A percentile compares a stretch with the other conserved stretches of the same genome.
Evolutionary conservation across 75 land plant genomes (phyloP).

Genomic region (Isoetes taiwanensis): DNA sequence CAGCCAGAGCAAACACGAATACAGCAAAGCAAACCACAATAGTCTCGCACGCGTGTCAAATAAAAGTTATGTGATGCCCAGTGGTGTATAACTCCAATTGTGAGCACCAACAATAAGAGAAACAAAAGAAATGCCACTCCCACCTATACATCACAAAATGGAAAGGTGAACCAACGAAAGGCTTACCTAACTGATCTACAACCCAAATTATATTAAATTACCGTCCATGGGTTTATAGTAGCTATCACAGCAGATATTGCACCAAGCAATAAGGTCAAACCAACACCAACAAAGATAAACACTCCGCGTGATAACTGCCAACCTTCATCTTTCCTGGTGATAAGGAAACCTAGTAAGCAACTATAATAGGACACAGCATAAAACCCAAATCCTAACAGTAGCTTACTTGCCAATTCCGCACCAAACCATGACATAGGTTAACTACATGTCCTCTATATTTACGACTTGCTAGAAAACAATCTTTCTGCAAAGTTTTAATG

Average conservation of each 20-base stretch:
- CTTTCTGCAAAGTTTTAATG: no score
- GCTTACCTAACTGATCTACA: not conserved
- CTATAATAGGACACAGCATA: no score
- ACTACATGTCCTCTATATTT: no score
- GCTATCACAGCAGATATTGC: constrained; percentile 82
- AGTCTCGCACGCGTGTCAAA: constrained; percentile 79
- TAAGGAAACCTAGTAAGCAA: no score
- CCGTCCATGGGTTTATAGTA: constrained; percentile 86
- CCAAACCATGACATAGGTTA: no score
- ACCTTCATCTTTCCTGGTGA: constrained; percentile 98
- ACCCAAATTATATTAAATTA: constrained; percentile 17
- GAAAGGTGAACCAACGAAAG: not conserved
- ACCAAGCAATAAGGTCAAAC: constrained; percentile 72
- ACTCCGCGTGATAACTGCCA: constrained; percentile 87
- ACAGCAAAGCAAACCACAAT: constrained; percentile 67
- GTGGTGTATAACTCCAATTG: constrained; percentile 78
- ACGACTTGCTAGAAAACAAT: no score
- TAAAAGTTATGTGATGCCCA: constrained; percentile 99
- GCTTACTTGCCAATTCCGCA: no score
- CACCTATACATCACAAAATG: constrained; percentile 37
- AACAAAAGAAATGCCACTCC: constrained; percentile 81
- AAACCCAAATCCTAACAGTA: no score
- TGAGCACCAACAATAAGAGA: constrained; percentile 60
- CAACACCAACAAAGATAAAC: constrained; percentile 65
- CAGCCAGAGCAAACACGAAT: constrained; percentile 84